phyloP scores from a whole-genome alignment of 306 rosid species.

The Acmispon strigosus region DNA sequence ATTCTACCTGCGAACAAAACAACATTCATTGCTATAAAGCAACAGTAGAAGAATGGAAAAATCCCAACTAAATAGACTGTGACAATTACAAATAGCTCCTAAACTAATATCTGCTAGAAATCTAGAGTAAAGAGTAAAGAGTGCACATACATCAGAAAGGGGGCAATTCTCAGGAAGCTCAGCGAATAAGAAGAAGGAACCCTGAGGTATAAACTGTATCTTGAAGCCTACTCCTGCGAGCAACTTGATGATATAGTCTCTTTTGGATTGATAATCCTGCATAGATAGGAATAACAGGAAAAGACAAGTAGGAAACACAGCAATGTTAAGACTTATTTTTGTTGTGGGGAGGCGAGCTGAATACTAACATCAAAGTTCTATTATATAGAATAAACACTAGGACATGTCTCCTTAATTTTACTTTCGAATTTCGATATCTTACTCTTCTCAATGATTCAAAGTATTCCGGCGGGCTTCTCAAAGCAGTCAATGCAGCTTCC shows the following conservation, averaged over 20 bases:
- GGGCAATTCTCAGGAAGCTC: slow-evolving; percentile 62
- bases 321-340: neutral
- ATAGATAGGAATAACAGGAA: slow-evolving; percentile 2
- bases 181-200: slow-evolving; percentile 68
- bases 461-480: slow-evolving; percentile 61
- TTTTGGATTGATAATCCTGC: slow-evolving; percentile 73
- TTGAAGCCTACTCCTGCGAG: slow-evolving; percentile 58
- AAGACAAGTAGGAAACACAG: neutral
- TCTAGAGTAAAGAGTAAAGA: neutral
- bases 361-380: neutral
- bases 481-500: slow-evolving; percentile 81
- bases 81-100: neutral
- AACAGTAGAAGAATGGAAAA: slow-evolving; percentile 3
- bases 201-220: slow-evolving; percentile 72
- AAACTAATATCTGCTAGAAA: neutral
- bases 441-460: slow-evolving; percentile 59
- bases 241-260: slow-evolving; percentile 57
- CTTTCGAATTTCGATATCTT: slow-evolving; percentile 15
- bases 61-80: neutral
- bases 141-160: slow-evolving; percentile 58
- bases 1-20: slow-evolving; percentile 50
- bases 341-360: neutral
- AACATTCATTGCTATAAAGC: neutral
- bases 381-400: neutral
- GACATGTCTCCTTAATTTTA: neutral